Conservation (phyloP, 2,329 filamentous ascomycete species). For the Davidsoniella virescens region DNA sequence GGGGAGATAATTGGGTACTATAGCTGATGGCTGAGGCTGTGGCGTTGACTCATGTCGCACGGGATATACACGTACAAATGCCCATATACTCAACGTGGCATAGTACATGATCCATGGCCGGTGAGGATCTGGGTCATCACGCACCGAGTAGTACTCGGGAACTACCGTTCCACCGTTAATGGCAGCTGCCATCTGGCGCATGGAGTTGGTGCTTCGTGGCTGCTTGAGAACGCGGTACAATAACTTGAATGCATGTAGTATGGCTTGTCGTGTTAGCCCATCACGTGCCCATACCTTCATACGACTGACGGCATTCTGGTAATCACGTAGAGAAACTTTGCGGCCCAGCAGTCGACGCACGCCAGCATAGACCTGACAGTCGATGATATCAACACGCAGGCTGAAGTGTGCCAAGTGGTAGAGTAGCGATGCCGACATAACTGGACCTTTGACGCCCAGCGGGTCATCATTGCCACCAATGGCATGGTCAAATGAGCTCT, state of each 20-base stretch:
- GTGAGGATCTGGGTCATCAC: slow-evolving; percentile 67
- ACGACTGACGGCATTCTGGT: slow-evolving; percentile 52
- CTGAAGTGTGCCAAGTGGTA: slow-evolving; percentile 82
- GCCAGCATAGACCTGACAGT: slow-evolving; percentile 78
- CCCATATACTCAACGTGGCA: slow-evolving; percentile 72
- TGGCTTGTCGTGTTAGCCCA: slow-evolving; percentile 60
- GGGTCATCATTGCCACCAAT: slow-evolving; percentile 25
- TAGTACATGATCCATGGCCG: slow-evolving; percentile 86
- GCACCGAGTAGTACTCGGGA: slow-evolving; percentile 44
- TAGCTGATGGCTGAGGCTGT: slow-evolving; percentile 4
- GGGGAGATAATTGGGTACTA: background rate
- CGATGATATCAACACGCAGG: slow-evolving; percentile 74
- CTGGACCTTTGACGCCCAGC: slow-evolving; percentile 44
- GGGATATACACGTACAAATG: slow-evolving; percentile 40
- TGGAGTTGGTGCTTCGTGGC: slow-evolving; percentile 19
- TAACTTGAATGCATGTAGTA: slow-evolving; percentile 71
- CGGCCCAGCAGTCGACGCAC: slow-evolving; percentile 62
- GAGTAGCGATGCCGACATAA: slow-evolving; percentile 63
- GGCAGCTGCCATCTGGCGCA: background rate
- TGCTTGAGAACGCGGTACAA: slow-evolving; percentile 49
- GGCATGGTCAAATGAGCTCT: slow-evolving; percentile 62
- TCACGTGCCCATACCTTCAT: slow-evolving; percentile 69
- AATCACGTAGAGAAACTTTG: slow-evolving; percentile 61
- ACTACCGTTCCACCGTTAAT: slow-evolving; percentile 20
- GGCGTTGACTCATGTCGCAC: slow-evolving; percentile 4